These are phyloP conservation scores for Phytophthora hibernalis DNA, from an alignment of 352 stramenopile genomes.

Conservation along the genomic window DNA sequence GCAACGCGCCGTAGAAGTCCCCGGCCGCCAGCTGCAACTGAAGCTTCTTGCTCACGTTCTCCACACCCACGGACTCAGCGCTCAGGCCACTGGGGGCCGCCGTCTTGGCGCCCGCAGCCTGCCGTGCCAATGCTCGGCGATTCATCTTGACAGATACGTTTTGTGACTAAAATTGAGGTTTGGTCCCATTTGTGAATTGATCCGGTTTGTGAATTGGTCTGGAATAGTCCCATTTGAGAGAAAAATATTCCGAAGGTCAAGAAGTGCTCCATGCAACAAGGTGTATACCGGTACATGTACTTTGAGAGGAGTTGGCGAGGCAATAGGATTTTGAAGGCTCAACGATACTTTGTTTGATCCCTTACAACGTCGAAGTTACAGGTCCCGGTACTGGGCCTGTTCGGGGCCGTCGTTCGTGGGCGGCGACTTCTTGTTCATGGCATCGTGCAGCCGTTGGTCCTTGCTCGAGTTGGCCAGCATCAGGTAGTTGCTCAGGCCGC, in stretches of 20 bases:
- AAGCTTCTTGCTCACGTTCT: constrained; percentile 84
- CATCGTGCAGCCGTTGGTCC: constrained; percentile 84
- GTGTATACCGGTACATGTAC: no score
- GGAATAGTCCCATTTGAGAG: no score
- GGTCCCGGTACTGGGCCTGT: constrained; percentile 82
- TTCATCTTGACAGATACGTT: constrained; percentile 56
- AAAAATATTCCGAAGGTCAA: no score
- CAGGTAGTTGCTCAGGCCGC: constrained; percentile 89
- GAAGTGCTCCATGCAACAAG: no score
- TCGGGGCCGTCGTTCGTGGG: constrained; percentile 45
- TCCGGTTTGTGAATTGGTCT: no score
- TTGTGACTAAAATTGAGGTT: constrained; percentile 1
- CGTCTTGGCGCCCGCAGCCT: constrained; percentile 62
- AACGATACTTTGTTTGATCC: constrained; percentile 1
- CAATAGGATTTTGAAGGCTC: neutral
- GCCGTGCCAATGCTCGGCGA: constrained; percentile 69
- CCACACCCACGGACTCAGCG: constrained; percentile 59
- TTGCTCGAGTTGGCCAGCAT: constrained; percentile 91
- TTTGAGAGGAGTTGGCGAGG: no score
- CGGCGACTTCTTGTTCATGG: constrained; percentile 72
- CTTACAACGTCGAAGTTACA: constrained; percentile 46
- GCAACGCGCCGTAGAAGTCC: constrained; percentile 88
- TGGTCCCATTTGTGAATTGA: constrained; percentile 1
- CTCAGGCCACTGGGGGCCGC: constrained; percentile 23
- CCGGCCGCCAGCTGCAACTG: constrained; percentile 72